Evolutionary conservation across 2,329 filamentous ascomycete genomes (phyloP).

Genomic region (Trichoderma cornu-damae): DNA sequence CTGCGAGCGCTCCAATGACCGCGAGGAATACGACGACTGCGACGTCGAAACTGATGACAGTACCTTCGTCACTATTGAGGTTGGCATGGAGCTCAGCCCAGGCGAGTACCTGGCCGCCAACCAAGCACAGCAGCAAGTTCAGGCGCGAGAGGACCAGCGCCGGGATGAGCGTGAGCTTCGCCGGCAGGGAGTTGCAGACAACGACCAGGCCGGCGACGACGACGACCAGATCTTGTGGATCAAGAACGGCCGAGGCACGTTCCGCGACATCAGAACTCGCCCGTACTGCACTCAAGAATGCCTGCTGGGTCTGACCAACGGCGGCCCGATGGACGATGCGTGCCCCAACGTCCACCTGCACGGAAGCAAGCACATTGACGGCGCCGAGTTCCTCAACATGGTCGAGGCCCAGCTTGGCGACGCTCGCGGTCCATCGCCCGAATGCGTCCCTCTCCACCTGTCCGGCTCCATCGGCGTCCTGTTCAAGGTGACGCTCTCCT

Average conservation of each 20-base stretch:
- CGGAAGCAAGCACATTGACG: neutral
- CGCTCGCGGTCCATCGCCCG: neutral
- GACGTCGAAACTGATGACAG: neutral
- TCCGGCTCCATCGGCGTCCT: constrained; percentile 30
- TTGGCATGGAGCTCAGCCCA: neutral
- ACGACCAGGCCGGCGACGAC: neutral
- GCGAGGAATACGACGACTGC: neutral
- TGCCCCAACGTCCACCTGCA: constrained; percentile 9
- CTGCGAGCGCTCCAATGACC: neutral
- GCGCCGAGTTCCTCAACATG: neutral
- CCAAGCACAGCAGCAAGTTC: neutral
- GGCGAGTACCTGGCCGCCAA: neutral
- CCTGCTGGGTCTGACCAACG: constrained; percentile 26
- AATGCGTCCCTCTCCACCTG: constrained; percentile 26
- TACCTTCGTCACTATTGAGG: neutral
- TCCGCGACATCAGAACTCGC: constrained; percentile 18
- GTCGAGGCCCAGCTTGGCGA: neutral
- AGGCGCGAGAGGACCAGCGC: too few species aligned
- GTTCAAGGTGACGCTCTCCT: constrained; percentile 36
- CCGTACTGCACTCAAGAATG: constrained; percentile 30
- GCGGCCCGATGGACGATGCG: constrained; percentile 23
- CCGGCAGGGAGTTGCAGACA: neutral
- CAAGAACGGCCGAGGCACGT: neutral
- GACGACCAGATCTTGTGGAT: neutral
- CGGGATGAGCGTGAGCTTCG: neutral